Evolutionary conservation across 768 basidiomycete species (phyloP).

Genomic region (Gloeophyllum trabeum): DNA sequence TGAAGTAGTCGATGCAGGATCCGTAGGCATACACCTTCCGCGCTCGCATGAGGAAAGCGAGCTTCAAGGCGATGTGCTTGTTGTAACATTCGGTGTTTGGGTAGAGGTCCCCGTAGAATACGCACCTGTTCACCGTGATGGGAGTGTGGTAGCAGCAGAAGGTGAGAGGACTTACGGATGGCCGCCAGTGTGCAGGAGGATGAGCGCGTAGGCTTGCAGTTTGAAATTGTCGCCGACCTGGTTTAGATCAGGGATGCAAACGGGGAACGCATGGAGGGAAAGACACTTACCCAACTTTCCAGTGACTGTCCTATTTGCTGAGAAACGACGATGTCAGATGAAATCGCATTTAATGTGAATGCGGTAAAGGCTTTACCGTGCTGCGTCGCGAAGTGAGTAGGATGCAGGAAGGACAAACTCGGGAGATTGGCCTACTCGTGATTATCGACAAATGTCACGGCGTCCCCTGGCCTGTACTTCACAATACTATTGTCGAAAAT

Average conservation of each 20-base stretch:
- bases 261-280: not conserved
- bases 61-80: conserved; percentile 33
- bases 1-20: conserved; percentile 44
- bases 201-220: conserved; percentile 71
- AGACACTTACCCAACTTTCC: conserved; percentile 65
- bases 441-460: conserved; percentile 87
- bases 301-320: conserved; percentile 64
- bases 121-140: conserved; percentile 37
- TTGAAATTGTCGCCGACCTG: conserved; percentile 69
- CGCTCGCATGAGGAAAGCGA: conserved; percentile 43
- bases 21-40: conserved; percentile 67
- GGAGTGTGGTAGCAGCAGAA: not conserved
- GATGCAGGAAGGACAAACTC: not conserved
- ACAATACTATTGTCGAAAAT: conserved; percentile 66
- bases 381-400: conserved; percentile 20
- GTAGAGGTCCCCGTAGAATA: conserved; percentile 83
- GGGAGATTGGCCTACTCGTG: conserved; percentile 52
- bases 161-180: conserved; percentile 47
- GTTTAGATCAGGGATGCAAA: not conserved
- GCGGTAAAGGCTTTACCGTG: conserved; percentile 35
- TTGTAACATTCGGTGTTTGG: conserved; percentile 61
- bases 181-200: conserved; percentile 58
- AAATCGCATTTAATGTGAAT: conserved; percentile 2
- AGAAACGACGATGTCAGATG: not conserved
- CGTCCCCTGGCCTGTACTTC: conserved; percentile 58